Evolutionary conservation across 169 alveolate genomes (phyloP).

Genomic region (Plasmodium chabaudi): DNA sequence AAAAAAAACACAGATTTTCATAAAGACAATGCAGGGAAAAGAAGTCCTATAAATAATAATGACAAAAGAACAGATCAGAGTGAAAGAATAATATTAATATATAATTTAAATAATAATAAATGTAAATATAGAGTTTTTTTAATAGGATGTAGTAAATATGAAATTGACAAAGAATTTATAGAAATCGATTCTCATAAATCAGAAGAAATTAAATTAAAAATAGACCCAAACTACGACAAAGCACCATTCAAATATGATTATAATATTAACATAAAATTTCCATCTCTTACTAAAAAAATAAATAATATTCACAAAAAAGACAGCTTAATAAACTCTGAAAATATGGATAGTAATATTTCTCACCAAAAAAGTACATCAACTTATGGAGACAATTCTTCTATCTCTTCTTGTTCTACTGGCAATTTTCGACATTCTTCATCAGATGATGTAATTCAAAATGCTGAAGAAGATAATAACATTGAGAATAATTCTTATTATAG

Average conservation of each 20-base stretch:
- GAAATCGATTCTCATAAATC: conserved; percentile 29
- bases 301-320: neutral
- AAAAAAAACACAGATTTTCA: neutral
- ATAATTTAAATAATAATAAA: conserved; percentile 45
- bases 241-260: conserved; percentile 1
- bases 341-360: too few species aligned
- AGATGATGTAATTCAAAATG: conserved; percentile 5
- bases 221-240: conserved; percentile 43
- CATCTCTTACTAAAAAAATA: conserved; percentile 17
- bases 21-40: conserved; percentile 1
- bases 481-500: neutral
- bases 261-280: conserved; percentile 13
- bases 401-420: conserved; percentile 12
- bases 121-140: conserved; percentile 50
- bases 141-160: conserved; percentile 49
- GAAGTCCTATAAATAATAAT: neutral
- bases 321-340: neutral
- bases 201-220: conserved; percentile 55
- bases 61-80: neutral
- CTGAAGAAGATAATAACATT: neutral
- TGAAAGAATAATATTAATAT: conserved; percentile 53
- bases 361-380: too few species aligned
- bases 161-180: conserved; percentile 22
- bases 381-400: conserved; percentile 10
- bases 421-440: conserved; percentile 3